Evolutionary conservation across 768 basidiomycete genomes (phyloP), one percentile per base, ranked within the genome.

Genomic region (Termitomyces sp.): DNA sequence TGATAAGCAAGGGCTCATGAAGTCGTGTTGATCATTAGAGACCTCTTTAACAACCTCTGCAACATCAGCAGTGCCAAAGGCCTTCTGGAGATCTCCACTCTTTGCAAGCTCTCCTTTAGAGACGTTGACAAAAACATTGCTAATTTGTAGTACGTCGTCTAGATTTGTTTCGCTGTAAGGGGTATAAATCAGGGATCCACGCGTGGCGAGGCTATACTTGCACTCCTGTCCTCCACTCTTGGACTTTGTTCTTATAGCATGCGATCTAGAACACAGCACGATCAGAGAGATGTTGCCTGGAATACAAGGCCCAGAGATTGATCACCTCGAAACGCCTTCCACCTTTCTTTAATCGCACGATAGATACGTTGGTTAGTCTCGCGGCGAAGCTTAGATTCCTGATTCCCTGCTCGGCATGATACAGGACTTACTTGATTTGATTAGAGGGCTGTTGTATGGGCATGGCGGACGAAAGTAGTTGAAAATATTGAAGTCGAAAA

Each of bases 181-280:
- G 43, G 33, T 4, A 56, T 60, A 45, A 54, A 52, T 32, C 58
- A 20, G 30, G 35, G 10, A 45, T 35, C 32, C 9, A 33, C 32
- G 49, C 9, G n/a, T 26, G 56, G 36, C n/a, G 46, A 32, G 35
- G 8, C 6, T 28, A 56, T 20, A 30, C 87, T 68, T 72, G 92
- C 87, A 96, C 90, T 60, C 94, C 94, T 57, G 83, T 92, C 58
- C 97, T 78, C 84, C 88, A 99, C 70, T 97, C 95, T 65, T 95
- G 92, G 28, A 99, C 97, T 74, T 98, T 98, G 74, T 99, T 99
- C 79, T 98, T 96, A 78, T 98, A 99, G 72, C 94, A 97, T 38
- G 97, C 96, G 66, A 99, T 90, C 96, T 80, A 54, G 32, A 26
- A 20, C 14, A 40, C 28, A 24, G n/a, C 13, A 36, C 20, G 22